These are phyloP conservation scores for Betula pendula DNA, from an alignment of 306 rosid genomes.

Conservation along the genomic window DNA sequence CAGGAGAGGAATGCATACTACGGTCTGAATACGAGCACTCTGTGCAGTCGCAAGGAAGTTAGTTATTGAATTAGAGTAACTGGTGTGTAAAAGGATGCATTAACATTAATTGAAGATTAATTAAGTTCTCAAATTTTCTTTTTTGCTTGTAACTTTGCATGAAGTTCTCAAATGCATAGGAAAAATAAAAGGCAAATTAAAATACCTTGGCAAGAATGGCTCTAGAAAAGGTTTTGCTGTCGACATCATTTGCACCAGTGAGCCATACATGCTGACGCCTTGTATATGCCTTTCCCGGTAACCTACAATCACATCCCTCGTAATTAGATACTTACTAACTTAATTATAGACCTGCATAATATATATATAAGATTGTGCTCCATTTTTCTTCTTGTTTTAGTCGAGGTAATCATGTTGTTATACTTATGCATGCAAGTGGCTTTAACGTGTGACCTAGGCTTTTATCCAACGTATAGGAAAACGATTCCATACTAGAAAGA, in stretches of 20 bases:
- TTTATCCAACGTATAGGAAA: too few relatives aligned
- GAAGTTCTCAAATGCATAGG: not conserved
- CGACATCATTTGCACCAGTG: conserved; percentile 80
- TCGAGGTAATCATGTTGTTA: not conserved
- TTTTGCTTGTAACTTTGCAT: not conserved
- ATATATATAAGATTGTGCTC: too few relatives aligned
- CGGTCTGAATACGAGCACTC: conserved; percentile 96
- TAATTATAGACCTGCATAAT: not conserved
- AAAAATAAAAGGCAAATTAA: not conserved
- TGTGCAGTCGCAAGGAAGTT: conserved; percentile 29
- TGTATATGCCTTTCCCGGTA: conserved; percentile 87
- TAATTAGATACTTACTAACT: not conserved
- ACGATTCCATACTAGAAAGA: not conserved
- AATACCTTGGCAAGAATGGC: conserved; percentile 93
- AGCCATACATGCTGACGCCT: conserved; percentile 89
- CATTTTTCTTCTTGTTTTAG: not conserved
- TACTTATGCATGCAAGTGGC: not conserved
- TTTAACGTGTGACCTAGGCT: too few relatives aligned
- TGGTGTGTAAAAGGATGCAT: too few relatives aligned
- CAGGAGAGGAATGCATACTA: conserved; percentile 83
- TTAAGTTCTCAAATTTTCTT: not conserved
- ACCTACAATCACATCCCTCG: conserved; percentile 36
- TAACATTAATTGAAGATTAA: too few relatives aligned
- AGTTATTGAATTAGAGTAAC: conserved; percentile 8
- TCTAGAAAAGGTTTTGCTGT: conserved; percentile 80